Base-by-base conservation (phyloP, 2,329 filamentous ascomycete genomes). In the Tolypocladium pustulatum region DNA sequence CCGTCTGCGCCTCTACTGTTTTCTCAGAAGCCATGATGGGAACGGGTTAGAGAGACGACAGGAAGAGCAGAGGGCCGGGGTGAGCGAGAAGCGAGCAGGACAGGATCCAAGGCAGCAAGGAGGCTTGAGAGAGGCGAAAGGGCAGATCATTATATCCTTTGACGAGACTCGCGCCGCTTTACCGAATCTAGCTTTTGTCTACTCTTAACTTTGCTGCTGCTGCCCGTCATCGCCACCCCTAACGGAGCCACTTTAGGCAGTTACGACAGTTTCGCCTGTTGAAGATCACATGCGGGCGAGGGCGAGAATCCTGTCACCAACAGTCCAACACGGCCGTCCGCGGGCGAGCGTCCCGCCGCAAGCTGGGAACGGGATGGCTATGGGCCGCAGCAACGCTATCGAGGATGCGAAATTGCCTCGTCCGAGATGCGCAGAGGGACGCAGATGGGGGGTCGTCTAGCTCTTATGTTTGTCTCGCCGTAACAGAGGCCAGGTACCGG, bases 11-110 rank as follows among this genome's bases (percentile, higher is more conserved):
- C 22, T 63, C 61, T 30, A 30, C 55, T 25, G 43, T n/a, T 25
- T 64, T 62, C 34, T 62, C 59, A 40, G 56, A 49, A 20, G 62
- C 52, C 61, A 64, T 64, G 55, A 9, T 46, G 32, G 38, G 32
- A n/a, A 32, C 3, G 12, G 13, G n/a, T n/a, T n/a, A n/a, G n/a
- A n/a, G n/a, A n/a, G n/a, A 25, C 17, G 43, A 13, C 30, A 15
- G 34, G 41, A 32, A 15, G 38, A 54, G 40, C 32, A 54, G 37
- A 34, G 34, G 22, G 37, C 40, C 10, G 30, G 10, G 32, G 51
- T 12, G 36, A 20, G 32, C 17, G 36, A 30, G 25, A 34, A 36
- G 36, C 4, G 20, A 34, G 20, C 3, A 20, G 9, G 2, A 22
- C 2, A 54, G 22, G 22, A 36, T 30, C 27, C 36, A 37, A 34